Conservation (phyloP, 2,329 filamentous ascomycete genomes). For the Exophiala bonariae region DNA sequence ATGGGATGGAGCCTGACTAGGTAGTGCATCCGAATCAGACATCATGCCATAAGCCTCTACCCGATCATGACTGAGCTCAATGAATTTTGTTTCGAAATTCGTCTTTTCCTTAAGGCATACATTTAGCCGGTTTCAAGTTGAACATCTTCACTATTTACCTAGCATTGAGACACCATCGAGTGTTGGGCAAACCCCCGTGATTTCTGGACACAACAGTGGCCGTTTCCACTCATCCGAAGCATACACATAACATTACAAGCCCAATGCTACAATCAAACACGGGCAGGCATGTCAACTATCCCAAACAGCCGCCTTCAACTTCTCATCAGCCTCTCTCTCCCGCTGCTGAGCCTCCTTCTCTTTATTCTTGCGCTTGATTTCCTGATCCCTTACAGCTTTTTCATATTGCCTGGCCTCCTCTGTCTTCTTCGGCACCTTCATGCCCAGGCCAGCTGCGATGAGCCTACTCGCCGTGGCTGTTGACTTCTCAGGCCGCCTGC, state of each 20-base stretch:
- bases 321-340: slow-evolving; percentile 66
- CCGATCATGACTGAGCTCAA: no score
- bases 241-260: not conserved
- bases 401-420: slow-evolving; percentile 84
- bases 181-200: no score
- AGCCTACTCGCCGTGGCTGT: slow-evolving; percentile 85
- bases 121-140: no score
- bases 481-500: slow-evolving; percentile 77
- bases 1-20: no score
- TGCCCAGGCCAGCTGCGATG: slow-evolving; percentile 84
- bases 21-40: no score
- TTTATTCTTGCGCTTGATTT: slow-evolving; percentile 72
- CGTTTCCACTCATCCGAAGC: no score
- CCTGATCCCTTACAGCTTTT: slow-evolving; percentile 76
- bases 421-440: slow-evolving; percentile 76
- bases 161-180: no score
- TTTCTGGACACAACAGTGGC: no score
- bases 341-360: slow-evolving; percentile 67
- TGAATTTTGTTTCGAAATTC: no score
- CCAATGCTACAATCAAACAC: not conserved
- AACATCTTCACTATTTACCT: no score
- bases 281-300: slow-evolving; percentile 43
- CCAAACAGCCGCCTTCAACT: slow-evolving; percentile 84
- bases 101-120: no score
- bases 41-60: no score